phyloP scores from a whole-genome alignment of 2,329 filamentous ascomycete genomes.

The Talaromyces sp. region DNA sequence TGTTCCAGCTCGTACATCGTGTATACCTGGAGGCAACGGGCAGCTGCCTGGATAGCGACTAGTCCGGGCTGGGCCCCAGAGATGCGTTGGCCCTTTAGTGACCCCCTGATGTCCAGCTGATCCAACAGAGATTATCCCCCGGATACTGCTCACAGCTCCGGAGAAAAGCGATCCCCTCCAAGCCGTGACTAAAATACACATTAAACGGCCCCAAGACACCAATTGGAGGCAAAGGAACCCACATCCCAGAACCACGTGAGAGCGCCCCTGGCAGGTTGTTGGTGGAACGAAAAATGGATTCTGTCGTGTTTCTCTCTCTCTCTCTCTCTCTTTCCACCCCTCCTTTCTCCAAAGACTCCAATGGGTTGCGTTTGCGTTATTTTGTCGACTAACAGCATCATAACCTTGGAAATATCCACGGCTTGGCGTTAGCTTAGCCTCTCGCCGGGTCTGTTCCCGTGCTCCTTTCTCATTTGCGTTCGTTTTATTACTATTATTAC shows the following conservation, averaged over 20 bases:
- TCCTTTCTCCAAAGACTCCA: not conserved
- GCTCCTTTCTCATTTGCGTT: too few relatives aligned
- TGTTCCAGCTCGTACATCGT: too few relatives aligned
- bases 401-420: not conserved
- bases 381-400: not conserved
- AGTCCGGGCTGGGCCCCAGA: not conserved
- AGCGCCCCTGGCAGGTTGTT: conserved; percentile 20
- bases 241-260: conserved; percentile 19
- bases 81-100: not conserved
- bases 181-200: not conserved
- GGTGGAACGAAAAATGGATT: conserved; percentile 9
- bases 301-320: too few relatives aligned
- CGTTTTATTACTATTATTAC: too few relatives aligned
- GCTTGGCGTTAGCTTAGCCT: conserved; percentile 5
- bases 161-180: not conserved
- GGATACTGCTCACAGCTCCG: not conserved
- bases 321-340: not conserved
- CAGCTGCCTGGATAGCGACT: not conserved
- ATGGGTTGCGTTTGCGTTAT: not conserved
- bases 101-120: not conserved
- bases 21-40: not conserved
- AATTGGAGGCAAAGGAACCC: conserved; percentile 13
- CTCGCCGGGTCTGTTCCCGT: not conserved
- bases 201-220: not conserved
- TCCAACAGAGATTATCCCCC: not conserved